A percentile compares a stretch with the other conserved stretches of the same genome.
Conservation (phyloP, 495 filamentous ascomycete species). For the Aspergillus sclerotiicarbonarius region DNA sequence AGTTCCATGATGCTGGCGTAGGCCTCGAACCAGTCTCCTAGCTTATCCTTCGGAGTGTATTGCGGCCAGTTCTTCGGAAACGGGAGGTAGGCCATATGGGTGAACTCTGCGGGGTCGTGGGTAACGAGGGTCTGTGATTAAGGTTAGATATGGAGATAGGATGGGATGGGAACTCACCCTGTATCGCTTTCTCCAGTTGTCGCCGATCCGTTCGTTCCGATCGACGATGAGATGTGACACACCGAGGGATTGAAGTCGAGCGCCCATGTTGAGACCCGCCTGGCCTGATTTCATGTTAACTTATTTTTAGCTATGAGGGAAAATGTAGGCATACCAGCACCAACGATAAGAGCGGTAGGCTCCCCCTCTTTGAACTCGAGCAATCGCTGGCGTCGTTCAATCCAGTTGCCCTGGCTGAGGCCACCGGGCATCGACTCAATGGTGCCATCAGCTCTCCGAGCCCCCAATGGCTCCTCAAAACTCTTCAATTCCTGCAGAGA, state of each 20-base stretch:
- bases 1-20: conserved; percentile 73
- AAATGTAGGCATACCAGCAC: conserved; percentile 44
- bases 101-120: conserved; percentile 73
- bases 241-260: conserved; percentile 68
- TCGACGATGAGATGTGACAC: conserved; percentile 66
- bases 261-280: conserved; percentile 58
- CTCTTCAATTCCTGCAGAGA: conserved; percentile 51
- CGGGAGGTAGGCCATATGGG: conserved; percentile 70
- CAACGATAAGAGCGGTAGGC: conserved; percentile 66
- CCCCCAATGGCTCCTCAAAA: conserved; percentile 50
- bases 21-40: conserved; percentile 73
- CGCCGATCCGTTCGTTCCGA: conserved; percentile 62
- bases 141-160: background rate
- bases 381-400: conserved; percentile 56
- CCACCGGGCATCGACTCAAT: conserved; percentile 57
- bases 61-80: conserved; percentile 68
- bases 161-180: conserved; percentile 22
- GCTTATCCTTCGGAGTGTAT: conserved; percentile 77
- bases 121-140: conserved; percentile 46
- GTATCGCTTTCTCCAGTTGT: conserved; percentile 73
- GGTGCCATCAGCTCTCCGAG: conserved; percentile 50
- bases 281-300: conserved; percentile 30
- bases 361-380: conserved; percentile 55
- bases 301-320: background rate
- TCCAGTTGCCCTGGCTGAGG: conserved; percentile 63